Evolutionary conservation across 768 basidiomycete species (phyloP), one percentile per base, ranked within the genome.

Genomic region (Ramaria rubella): DNA sequence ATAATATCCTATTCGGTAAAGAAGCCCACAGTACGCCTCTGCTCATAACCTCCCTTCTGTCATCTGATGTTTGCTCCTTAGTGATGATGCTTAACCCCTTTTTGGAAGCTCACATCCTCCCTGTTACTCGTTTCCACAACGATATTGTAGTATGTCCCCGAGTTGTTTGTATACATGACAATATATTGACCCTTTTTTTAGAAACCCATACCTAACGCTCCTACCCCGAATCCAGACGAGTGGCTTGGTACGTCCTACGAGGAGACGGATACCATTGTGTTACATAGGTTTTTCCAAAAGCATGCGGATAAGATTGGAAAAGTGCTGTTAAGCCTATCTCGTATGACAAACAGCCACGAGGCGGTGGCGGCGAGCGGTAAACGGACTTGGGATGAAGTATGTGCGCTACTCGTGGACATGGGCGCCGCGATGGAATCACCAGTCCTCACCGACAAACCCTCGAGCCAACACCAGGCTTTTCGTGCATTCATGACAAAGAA

Each of bases 1-100:
- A 96, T 71, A 95, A 96, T 62, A 86, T 94, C 49, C 83, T 90
- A 64, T 95, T 95, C 62, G 90, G 88, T 11, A 94, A 94, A 68
- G 93, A 95, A 63, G 80, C 83, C 3, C 85, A 91, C 63, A 92
- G 54, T 55, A 24, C 26, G 54, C 31, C 11, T 31, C 19, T 7
- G 15, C n/a, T 31, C 3, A 5, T 5, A 5, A 19, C 44, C 26
- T 26, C 19, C 14, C 14, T 15, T 8, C 9, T 26, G 31, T 3
- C 14, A 42, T n/a, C 40, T 42, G n/a, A 42, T 2, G 3, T 17
- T 24, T 12, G 5, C n/a, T 17, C n/a, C 14, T 24, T 31, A 55
- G 54, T 94, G 89, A 81, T 81, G 27, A 75, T 80, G 31, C 68
- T 94, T 57, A 94, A 94, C 67, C 75, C 78, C 12, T 93, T 93